Percentiles rank a stretch among this genome's conserved stretches.
Evolutionary conservation across 805 yeast species (phyloP).

Genomic region (Martiniozyma abietophila): DNA sequence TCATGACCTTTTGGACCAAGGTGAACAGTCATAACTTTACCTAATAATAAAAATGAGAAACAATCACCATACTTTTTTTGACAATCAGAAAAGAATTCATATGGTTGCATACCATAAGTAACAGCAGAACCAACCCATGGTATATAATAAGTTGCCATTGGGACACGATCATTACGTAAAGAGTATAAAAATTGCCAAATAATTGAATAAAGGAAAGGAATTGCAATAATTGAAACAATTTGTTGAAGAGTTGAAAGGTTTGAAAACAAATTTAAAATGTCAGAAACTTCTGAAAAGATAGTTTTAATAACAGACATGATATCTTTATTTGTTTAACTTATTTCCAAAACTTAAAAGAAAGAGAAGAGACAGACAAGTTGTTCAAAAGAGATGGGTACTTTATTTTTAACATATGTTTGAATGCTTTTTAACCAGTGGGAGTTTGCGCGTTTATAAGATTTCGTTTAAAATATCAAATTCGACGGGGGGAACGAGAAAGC

Average conservation of each 20-base stretch:
- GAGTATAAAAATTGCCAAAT: conserved; percentile 62
- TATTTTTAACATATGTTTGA: no score
- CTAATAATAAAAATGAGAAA: conserved; percentile 81
- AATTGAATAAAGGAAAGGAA: conserved; percentile 60
- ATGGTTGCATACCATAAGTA: conserved; percentile 87
- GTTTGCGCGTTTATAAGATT: no score
- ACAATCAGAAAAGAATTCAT: conserved; percentile 74
- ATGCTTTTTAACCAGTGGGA: no score
- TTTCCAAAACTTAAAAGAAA: background rate
- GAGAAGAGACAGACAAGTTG: background rate
- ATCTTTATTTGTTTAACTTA: no score
- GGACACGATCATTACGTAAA: conserved; percentile 75
- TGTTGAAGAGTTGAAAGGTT: conserved; percentile 21
- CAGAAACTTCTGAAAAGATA: conserved; percentile 14
- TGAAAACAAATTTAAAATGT: conserved; percentile 10
- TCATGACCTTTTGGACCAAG: conserved; percentile 98
- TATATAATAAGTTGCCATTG: conserved; percentile 82
- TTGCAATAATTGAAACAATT: conserved; percentile 26
- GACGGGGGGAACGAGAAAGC: no score
- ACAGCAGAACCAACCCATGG: conserved; percentile 96
- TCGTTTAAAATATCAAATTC: no score
- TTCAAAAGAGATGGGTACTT: background rate
- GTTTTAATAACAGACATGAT: conserved; percentile 22
- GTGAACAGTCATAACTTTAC: conserved; percentile 90
- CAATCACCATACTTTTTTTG: conserved; percentile 85